Conservation (phyloP, 305 asterid species). For the Ilex paraguariensis region DNA sequence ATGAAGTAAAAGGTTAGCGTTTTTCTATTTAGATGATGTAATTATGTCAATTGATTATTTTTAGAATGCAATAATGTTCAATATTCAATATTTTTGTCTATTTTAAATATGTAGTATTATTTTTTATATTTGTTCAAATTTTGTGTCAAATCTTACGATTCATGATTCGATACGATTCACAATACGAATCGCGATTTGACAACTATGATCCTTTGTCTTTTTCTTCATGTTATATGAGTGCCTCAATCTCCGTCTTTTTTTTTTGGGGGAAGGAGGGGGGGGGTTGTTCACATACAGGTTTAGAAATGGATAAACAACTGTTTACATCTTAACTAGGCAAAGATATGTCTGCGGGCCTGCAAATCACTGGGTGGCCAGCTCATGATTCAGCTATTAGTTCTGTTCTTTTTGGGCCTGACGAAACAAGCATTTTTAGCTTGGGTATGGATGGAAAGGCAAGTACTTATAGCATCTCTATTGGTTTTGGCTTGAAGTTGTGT, state of each 20-base stretch:
- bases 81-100: too few relatives aligned
- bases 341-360: conserved; percentile 17
- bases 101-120: too few relatives aligned
- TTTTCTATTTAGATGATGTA: too few relatives aligned
- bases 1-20: too few relatives aligned
- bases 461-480: conserved; percentile 5
- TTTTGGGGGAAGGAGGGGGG: too few relatives aligned
- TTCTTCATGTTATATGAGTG: background rate
- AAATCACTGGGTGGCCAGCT: conserved; percentile 99
- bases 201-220: conserved; percentile 56
- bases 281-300: background rate
- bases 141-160: too few relatives aligned
- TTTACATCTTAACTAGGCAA: conserved; percentile 38
- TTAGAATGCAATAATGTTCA: too few relatives aligned
- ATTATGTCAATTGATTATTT: too few relatives aligned
- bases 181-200: too few relatives aligned
- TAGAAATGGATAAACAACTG: background rate
- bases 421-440: conserved; percentile 14
- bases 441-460: conserved; percentile 92
- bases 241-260: background rate
- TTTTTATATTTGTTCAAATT: too few relatives aligned
- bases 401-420: conserved; percentile 57
- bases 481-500: background rate
- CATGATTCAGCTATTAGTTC: conserved; percentile 93
- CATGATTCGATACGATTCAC: too few relatives aligned